A percentile compares a stretch with the other conserved stretches of the same genome.
Conservation (phyloP, 176 grass and related monocot species). For the Eleusine coracana region DNA sequence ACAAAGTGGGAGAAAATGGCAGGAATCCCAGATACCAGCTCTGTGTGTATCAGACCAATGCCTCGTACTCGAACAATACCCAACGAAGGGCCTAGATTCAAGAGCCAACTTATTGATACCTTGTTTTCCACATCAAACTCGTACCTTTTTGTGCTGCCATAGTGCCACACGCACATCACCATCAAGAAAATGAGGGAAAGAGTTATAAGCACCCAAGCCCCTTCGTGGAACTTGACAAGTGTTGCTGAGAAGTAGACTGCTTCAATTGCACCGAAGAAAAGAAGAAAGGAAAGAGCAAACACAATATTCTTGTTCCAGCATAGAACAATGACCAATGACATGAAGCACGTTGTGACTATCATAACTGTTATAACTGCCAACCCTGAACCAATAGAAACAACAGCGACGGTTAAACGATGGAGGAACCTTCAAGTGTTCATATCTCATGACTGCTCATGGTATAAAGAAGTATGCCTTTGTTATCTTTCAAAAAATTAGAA, state of each 20-base stretch:
- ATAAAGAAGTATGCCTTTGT: neutral
- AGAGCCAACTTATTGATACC: slow-evolving; percentile 84
- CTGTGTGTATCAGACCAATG: slow-evolving; percentile 89
- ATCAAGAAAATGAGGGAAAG: slow-evolving; percentile 79
- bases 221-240: slow-evolving; percentile 80
- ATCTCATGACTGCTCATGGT: neutral
- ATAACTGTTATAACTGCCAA: neutral
- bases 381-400: neutral
- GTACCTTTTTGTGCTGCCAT: slow-evolving; percentile 77
- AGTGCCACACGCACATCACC: slow-evolving; percentile 91
- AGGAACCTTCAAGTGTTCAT: neutral
- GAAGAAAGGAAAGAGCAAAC: slow-evolving; percentile 58
- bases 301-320: slow-evolving; percentile 88
- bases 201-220: slow-evolving; percentile 89
- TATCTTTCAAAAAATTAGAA: neutral
- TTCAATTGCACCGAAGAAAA: slow-evolving; percentile 86
- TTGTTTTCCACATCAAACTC: slow-evolving; percentile 93
- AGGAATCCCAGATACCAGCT: slow-evolving; percentile 81
- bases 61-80: slow-evolving; percentile 86
- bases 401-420: neutral
- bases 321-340: slow-evolving; percentile 82
- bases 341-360: slow-evolving; percentile 89
- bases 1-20: slow-evolving; percentile 96
- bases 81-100: slow-evolving; percentile 77
- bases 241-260: slow-evolving; percentile 77